These are phyloP conservation scores for Calvatia gigantea DNA, from an alignment of 768 basidiomycete genomes.

Conservation along the genomic window DNA sequence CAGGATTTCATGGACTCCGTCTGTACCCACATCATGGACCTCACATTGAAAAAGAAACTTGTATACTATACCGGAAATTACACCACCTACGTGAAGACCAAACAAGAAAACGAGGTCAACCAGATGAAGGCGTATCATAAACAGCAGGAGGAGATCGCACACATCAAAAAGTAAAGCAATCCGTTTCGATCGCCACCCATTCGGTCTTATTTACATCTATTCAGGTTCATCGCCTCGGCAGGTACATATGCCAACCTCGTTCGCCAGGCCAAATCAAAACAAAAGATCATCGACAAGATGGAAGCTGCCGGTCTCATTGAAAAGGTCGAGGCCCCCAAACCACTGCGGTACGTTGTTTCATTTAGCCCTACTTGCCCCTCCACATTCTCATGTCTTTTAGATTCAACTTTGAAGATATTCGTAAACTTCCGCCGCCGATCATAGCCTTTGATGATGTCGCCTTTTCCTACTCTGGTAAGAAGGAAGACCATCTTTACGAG, in stretches of 20 bases:
- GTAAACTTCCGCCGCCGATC: constrained; percentile 93
- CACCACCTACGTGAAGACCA: constrained; percentile 95
- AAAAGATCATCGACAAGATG: constrained; percentile 99
- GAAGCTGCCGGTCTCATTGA: constrained; percentile 97
- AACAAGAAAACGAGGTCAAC: constrained; percentile 96
- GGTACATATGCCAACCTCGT: constrained; percentile 99
- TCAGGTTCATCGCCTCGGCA: constrained; percentile 95
- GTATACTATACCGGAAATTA: constrained; percentile 97
- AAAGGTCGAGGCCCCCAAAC: constrained; percentile 73
- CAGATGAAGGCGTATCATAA: constrained; percentile 99
- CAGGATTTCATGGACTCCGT: constrained; percentile 98
- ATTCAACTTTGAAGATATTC: constrained; percentile 96
- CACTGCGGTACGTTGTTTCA: constrained; percentile 43
- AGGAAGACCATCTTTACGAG: constrained; percentile 83
- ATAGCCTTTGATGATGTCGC: constrained; percentile 95
- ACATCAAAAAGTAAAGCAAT: constrained; percentile 89
- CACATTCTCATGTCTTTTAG: constrained; percentile 17
- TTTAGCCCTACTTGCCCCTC: background rate
- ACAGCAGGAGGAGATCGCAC: constrained; percentile 97
- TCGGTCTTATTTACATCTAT: constrained; percentile 12
- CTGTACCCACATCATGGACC: constrained; percentile 98
- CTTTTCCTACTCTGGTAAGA: constrained; percentile 92
- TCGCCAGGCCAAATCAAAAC: constrained; percentile 98
- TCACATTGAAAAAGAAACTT: constrained; percentile 88
- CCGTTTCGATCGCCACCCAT: background rate